Evolutionary conservation across 1,139 yeast genomes (phyloP), one percentile per base, ranked within the genome.

Genomic region (Lodderomyces elongisporus): DNA sequence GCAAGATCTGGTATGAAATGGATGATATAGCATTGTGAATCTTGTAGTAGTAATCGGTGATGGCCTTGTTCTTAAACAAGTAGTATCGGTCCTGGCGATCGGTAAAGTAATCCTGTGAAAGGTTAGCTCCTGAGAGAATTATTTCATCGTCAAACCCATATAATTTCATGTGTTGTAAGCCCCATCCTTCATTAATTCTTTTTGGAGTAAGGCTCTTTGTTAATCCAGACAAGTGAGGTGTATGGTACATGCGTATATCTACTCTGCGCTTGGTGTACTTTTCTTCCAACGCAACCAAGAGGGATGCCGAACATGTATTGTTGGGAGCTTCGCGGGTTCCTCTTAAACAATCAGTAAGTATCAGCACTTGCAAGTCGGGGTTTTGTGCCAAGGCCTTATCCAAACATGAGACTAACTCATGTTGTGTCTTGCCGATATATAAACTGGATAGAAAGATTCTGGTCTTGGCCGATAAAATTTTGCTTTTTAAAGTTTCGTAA

Each of bases 161-260:
- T 26, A 93, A 70, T 56, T 91, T 91, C 98, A 91, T 93, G 54
- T 91, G 99, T 58, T 91, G 99, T 34, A 91, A 67, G 0, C 99
- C 99, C 61, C 73, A 74, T 5, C 95, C 91, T 60, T 91, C 99
- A 54, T 89, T 88, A 42, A 89, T 69, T 42, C 98, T 69, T 38
- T 74, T 81, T 0, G 99, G 98, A 3, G 88, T 69, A 32, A 85
- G 37, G 14, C 62, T 49, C 49, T 79, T 78, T 38, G 75, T 70
- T 38, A 84, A 52, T 0, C 95, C 95, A 30, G 73, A 64, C 44
- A 85, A 70, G 43, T 81, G 81, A 0, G 99, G 98, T 0, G 98
- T 91, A 47, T 85, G 95, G 55, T 85, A 91, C 71, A 89, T 73
- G 46, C 95, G 64, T 32, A 89, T 62, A 47, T 85, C 87, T 12